Percentiles rank a stretch among this genome's conserved stretches.
Conservation (phyloP, 2,329 filamentous ascomycete genomes). For the Colletotrichum sp. region DNA sequence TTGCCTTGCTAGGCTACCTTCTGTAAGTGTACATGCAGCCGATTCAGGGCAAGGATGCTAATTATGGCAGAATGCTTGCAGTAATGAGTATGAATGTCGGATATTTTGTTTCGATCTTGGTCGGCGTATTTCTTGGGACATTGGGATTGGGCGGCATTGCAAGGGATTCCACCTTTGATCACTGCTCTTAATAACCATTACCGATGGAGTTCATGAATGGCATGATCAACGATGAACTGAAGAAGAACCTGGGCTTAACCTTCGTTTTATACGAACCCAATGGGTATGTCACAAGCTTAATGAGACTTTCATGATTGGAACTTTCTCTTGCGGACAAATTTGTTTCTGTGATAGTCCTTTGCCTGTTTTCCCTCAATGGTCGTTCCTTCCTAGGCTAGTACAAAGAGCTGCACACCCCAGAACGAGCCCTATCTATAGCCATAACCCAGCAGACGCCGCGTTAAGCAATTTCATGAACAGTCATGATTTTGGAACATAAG, state of each 20-base stretch:
- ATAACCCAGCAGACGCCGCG: not conserved
- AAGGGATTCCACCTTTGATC: constrained; percentile 7
- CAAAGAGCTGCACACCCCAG: not conserved
- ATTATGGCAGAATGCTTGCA: constrained; percentile 71
- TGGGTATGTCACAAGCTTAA: not conserved
- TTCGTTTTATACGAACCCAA: not conserved
- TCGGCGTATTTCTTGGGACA: constrained; percentile 77
- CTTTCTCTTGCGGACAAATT: not conserved
- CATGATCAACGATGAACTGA: not conserved
- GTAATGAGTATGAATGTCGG: constrained; percentile 83
- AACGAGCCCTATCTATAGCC: not conserved
- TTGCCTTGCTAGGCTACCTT: constrained; percentile 61
- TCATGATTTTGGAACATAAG: not conserved
- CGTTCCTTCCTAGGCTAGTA: not conserved
- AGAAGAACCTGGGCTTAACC: not conserved
- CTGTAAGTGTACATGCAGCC: constrained; percentile 64
- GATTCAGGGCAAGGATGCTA: not conserved
- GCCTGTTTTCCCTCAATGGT: not conserved
- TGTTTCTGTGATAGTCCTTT: not conserved
- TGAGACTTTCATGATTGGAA: not conserved
- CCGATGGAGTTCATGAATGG: not conserved
- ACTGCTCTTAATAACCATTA: not conserved
- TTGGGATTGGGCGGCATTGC: constrained; percentile 61
- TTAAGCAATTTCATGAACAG: not conserved
- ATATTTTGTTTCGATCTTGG: constrained; percentile 74